Evolutionary conservation across 2,329 filamentous ascomycete genomes (phyloP).

Genomic region (Neonectria hederae): DNA sequence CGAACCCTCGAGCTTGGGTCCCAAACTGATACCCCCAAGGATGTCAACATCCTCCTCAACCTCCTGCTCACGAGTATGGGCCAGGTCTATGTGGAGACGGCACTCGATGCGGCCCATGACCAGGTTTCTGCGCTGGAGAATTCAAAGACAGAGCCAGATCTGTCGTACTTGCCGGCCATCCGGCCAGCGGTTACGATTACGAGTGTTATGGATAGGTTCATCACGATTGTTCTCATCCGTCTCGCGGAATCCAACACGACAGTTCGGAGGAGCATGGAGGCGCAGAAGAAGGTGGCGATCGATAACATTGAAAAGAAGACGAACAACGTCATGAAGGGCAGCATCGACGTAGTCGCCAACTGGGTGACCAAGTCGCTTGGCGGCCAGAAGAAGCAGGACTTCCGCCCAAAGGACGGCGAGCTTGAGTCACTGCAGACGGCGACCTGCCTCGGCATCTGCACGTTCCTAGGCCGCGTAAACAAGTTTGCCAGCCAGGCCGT

Average conservation of each 20-base stretch:
- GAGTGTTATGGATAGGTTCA: conserved; percentile 92
- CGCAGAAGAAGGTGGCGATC: conserved; percentile 77
- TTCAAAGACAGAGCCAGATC: conserved; percentile 84
- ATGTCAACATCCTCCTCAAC: conserved; percentile 85
- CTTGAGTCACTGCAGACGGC: conserved; percentile 84
- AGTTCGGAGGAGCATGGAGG: conserved; percentile 88
- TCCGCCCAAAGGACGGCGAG: conserved; percentile 84
- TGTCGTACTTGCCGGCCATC: conserved; percentile 82
- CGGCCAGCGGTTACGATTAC: conserved; percentile 87
- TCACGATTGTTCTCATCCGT: conserved; percentile 88
- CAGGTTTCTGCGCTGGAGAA: conserved; percentile 80
- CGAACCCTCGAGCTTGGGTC: conserved; percentile 90
- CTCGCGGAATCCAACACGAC: conserved; percentile 91
- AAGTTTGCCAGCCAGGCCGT: conserved; percentile 73
- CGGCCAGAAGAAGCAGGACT: conserved; percentile 88
- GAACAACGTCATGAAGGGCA: conserved; percentile 65
- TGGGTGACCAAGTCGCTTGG: conserved; percentile 79
- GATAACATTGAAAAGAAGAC: conserved; percentile 87
- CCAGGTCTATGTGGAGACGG: conserved; percentile 77
- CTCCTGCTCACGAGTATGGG: conserved; percentile 89
- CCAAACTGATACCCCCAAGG: conserved; percentile 89
- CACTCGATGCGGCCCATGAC: conserved; percentile 76
- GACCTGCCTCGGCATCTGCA: conserved; percentile 83
- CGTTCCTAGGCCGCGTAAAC: conserved; percentile 78
- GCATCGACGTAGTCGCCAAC: conserved; percentile 74